Evolutionary conservation across 176 grass and related monocot genomes (phyloP).

Genomic region (Chloris gayana): DNA sequence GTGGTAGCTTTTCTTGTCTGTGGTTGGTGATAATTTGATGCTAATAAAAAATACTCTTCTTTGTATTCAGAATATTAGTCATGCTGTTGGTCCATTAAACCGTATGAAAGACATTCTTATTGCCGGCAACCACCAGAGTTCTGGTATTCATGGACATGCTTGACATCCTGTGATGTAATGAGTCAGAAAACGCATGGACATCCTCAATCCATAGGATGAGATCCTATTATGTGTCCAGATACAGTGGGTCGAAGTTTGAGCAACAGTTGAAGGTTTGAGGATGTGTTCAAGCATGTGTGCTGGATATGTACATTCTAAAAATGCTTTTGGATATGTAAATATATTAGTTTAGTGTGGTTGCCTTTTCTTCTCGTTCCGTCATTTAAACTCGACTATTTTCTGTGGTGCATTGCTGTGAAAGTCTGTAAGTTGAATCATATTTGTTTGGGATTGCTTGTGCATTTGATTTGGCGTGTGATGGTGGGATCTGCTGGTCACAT

Average conservation of each 20-base stretch:
- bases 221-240: neutral
- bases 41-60: neutral
- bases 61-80: slow-evolving; percentile 52
- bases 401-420: neutral
- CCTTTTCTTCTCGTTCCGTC: neutral
- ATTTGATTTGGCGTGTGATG: neutral
- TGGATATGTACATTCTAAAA: slow-evolving; percentile 39
- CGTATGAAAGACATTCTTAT: slow-evolving; percentile 57
- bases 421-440: neutral
- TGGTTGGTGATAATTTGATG: neutral
- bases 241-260: neutral
- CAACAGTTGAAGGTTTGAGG: neutral
- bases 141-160: slow-evolving; percentile 41
- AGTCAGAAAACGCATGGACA: neutral
- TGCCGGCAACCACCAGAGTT: slow-evolving; percentile 41
- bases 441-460: slow-evolving; percentile 18
- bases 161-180: slow-evolving; percentile 18
- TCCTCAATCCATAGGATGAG: neutral
- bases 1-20: neutral
- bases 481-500: neutral
- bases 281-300: slow-evolving; percentile 24
- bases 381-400: neutral
- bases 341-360: slow-evolving; percentile 30
- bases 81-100: slow-evolving; percentile 42
- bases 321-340: slow-evolving; percentile 38